Percentiles rank a stretch among this genome's conserved stretches.
Conservation (phyloP, 306 rosid species). For the Pachyrhizus erosus region DNA sequence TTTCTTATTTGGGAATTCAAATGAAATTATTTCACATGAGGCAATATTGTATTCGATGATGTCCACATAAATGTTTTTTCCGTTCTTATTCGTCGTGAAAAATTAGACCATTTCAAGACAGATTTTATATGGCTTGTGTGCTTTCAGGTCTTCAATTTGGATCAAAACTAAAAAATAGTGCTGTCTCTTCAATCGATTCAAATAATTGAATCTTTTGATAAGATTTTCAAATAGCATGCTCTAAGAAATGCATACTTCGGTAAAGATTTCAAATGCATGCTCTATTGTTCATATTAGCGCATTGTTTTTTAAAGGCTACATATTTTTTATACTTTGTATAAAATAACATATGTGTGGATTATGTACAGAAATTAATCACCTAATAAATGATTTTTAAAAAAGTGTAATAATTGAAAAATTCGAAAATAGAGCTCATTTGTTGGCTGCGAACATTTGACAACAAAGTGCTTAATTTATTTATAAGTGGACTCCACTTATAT, state of each 20-base stretch:
- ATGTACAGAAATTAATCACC: neutral
- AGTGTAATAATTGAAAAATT: neutral
- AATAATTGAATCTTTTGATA: neutral
- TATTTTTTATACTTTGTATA: too few species aligned
- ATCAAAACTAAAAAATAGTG: neutral
- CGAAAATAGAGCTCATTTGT: neutral
- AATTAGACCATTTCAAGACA: neutral
- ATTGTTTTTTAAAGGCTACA: neutral
- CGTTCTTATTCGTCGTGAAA: neutral
- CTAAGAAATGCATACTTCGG: neutral
- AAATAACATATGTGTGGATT: too few species aligned
- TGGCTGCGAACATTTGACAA: neutral
- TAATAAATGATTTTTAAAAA: neutral
- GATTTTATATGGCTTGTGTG: neutral
- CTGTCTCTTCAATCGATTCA: neutral
- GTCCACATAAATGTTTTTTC: neutral
- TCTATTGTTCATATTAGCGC: neutral
- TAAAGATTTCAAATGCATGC: neutral
- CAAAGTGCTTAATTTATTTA: neutral
- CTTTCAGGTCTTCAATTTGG: neutral
- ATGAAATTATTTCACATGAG: neutral
- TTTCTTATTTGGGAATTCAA: neutral
- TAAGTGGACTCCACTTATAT: neutral
- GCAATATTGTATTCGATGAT: neutral
- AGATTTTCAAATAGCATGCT: slow-evolving; percentile 7